Percentiles rank a stretch among this genome's conserved stretches.
Conservation (phyloP, 345 rosid genomes). For the Rhodamnia rubescens region DNA sequence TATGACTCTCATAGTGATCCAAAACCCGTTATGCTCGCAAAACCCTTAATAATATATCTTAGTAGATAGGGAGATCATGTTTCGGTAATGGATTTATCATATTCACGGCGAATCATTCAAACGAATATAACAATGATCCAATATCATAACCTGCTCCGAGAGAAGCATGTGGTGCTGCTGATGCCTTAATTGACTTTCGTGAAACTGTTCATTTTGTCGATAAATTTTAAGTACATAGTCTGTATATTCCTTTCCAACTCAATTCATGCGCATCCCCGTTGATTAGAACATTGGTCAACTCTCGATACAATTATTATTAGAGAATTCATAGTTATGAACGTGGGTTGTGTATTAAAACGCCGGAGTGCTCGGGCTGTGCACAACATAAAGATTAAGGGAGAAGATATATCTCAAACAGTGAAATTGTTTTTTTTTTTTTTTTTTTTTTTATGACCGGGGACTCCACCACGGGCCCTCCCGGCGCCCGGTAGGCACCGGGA, state of each 20-base stretch:
- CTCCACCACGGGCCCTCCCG: no score
- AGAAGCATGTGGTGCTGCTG: neutral
- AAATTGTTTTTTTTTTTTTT: no score
- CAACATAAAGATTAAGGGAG: neutral
- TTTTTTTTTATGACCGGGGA: no score
- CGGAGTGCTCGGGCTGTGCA: neutral
- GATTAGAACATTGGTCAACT: neutral
- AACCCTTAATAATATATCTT: no score
- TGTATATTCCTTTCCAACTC: neutral
- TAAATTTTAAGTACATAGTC: neutral
- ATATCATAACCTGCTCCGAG: neutral
- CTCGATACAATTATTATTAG: rapidly evolving
- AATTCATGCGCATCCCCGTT: neutral
- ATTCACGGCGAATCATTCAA: neutral
- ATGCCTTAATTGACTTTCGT: neutral
- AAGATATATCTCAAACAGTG: neutral
- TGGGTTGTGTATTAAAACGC: neutral
- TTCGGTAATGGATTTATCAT: neutral
- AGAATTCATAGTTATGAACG: neutral
- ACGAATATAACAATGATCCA: neutral
- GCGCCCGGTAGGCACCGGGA: no score
- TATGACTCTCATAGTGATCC: no score
- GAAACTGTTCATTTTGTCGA: neutral
- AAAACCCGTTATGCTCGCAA: no score
- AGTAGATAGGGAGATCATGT: neutral